These are phyloP conservation scores for Coniella lustricola DNA, from an alignment of 2,329 filamentous ascomycete species.

Conservation along the genomic window DNA sequence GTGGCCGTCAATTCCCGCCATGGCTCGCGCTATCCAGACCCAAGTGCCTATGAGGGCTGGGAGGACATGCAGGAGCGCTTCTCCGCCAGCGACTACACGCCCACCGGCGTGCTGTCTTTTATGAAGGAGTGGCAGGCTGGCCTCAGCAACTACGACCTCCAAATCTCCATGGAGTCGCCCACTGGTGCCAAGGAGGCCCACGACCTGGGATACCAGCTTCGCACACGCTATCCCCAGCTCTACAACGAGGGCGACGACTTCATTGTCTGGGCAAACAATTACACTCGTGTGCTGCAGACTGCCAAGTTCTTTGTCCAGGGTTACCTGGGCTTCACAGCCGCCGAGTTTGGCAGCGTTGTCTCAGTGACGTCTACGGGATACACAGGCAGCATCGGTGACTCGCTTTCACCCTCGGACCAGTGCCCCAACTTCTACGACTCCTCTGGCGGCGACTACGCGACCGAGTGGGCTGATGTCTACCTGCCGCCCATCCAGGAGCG, in stretches of 20 bases:
- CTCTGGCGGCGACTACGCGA: constrained; percentile 39
- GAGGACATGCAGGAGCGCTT: constrained; percentile 40
- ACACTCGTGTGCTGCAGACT: constrained; percentile 56
- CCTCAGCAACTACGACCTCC: constrained; percentile 43
- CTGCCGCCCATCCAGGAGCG: constrained; percentile 46
- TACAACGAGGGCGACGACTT: constrained; percentile 44
- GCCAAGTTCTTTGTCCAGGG: constrained; percentile 55
- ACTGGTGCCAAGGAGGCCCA: constrained; percentile 58
- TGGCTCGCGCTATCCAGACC: constrained; percentile 57
- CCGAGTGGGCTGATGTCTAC: constrained; percentile 43
- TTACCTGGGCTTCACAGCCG: constrained; percentile 50
- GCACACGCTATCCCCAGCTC: constrained; percentile 42
- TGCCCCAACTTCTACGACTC: constrained; percentile 53
- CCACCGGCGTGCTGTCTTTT: constrained; percentile 47
- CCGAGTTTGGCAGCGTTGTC: constrained; percentile 47
- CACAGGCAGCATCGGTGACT: constrained; percentile 48
- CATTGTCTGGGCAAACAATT: constrained; percentile 59
- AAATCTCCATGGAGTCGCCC: constrained; percentile 52
- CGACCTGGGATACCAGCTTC: constrained; percentile 46
- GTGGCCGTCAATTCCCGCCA: constrained; percentile 54
- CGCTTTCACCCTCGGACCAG: constrained; percentile 54
- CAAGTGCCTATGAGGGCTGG: constrained; percentile 54
- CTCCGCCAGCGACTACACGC: constrained; percentile 44
- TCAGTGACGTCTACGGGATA: constrained; percentile 51
- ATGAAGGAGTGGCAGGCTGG: constrained; percentile 52